Evolutionary conservation across 805 yeast genomes (phyloP), one percentile per base, ranked within the genome.

Genomic region (Wickerhamomyces chaumierensis): DNA sequence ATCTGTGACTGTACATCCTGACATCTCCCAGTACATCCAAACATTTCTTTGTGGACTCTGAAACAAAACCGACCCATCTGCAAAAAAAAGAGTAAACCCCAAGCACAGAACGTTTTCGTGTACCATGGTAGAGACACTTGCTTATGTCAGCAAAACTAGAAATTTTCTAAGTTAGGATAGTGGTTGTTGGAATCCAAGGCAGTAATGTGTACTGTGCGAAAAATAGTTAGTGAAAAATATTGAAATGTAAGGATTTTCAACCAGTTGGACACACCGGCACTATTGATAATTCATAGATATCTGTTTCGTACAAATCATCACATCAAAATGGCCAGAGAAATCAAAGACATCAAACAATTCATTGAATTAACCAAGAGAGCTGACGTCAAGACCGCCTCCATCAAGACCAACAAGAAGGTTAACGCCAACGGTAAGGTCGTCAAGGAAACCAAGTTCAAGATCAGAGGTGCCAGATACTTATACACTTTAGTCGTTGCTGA

Each of bases 371-470:
- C 92, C 66, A 81, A 87, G 78, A 81, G 96, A 78, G 77, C 87
- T 62, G 97, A 88, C 78, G 86, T 92, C 65, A 77, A 77, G 71
- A 69, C 81, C 51, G 96, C 95, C 60, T 79, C 88, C 65, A 83
- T 92, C 77, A 92, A 92, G 81, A 78, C 81, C 73, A 86, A 86
- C 86, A 68, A 75, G 65, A 80, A 81, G 71, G 57, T 80, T 62
- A 79, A 78, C 73, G 74, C 81, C 56, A 71, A 71, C 67, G 94
- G 92, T 68, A 81, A 81, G 75, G 71, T 73, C 55, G 74, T 75
- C 79, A 81, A 82, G 73, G 92, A 83, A 73, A 87, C 96, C 75
- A 92, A 92, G 74, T 92, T 92, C 88, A 92, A 92, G 84, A 85
- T 92, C 63, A 87, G 97, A 79, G 96, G 96, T 69, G 62, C 95